Evolutionary conservation across 31 red algal genomes (phyloP).

Genomic region (Odonthalia washingtoniensis): DNA sequence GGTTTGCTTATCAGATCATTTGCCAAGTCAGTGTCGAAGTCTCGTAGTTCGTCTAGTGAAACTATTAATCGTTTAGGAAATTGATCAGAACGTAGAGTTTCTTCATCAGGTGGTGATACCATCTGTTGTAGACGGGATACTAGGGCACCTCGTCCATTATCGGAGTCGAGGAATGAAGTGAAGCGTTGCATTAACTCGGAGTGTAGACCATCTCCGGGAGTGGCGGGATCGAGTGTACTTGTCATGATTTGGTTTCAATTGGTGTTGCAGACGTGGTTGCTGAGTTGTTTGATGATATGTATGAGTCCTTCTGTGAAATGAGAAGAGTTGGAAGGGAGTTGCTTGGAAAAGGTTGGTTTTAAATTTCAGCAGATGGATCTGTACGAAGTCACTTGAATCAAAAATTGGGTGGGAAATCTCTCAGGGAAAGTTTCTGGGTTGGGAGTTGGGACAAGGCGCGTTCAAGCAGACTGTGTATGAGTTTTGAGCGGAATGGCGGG

Average conservation of each 20-base stretch:
- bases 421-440: too few relatives aligned
- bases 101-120: conserved; percentile 63
- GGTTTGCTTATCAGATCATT: conserved; percentile 54
- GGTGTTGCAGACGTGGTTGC: too few relatives aligned
- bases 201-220: conserved; percentile 48
- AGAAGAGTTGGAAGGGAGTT: too few relatives aligned
- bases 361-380: too few relatives aligned
- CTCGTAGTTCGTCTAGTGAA: conserved; percentile 75
- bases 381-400: too few relatives aligned
- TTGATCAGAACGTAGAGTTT: conserved; percentile 41
- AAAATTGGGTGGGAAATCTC: too few relatives aligned
- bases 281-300: too few relatives aligned
- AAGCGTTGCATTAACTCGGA: conserved; percentile 76
- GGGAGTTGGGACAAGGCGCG: too few relatives aligned
- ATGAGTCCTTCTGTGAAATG: too few relatives aligned
- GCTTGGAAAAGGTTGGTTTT: too few relatives aligned
- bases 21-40: conserved; percentile 77
- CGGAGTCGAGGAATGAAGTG: conserved; percentile 64
- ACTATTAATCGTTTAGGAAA: conserved; percentile 78
- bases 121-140: conserved; percentile 62
- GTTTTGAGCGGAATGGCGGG: too few relatives aligned
- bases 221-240: conserved; percentile 47
- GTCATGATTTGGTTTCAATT: conserved; percentile 40
- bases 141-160: conserved; percentile 65
- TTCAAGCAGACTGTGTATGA: too few relatives aligned